Conservation (phyloP, 2,329 filamentous ascomycete species). For the Simplicillium sp. region DNA sequence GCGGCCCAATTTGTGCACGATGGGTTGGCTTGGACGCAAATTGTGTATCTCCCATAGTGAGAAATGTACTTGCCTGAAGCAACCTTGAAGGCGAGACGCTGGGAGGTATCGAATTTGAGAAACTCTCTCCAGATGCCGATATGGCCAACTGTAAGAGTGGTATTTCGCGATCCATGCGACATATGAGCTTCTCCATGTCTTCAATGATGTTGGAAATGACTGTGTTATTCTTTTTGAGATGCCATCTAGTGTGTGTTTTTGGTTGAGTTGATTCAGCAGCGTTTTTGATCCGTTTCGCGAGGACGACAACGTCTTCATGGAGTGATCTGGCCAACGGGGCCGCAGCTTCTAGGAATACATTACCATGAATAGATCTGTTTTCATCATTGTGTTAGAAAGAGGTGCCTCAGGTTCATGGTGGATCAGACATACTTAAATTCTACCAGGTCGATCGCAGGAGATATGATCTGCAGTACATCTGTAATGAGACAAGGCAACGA, state of each 20-base stretch:
- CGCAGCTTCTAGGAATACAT: slow-evolving; percentile 66
- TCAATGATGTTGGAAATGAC: slow-evolving; percentile 33
- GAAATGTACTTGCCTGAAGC: slow-evolving; percentile 83
- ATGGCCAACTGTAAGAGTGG: slow-evolving; percentile 90
- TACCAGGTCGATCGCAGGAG: slow-evolving; percentile 84
- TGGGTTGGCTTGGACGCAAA: slow-evolving; percentile 56
- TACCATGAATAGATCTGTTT: slow-evolving; percentile 22
- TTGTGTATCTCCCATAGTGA: slow-evolving; percentile 78
- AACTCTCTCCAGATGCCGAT: slow-evolving; percentile 80
- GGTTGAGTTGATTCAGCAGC: slow-evolving; percentile 35
- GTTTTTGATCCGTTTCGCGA: slow-evolving; percentile 66
- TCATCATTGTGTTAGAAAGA: no score
- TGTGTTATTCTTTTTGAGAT: slow-evolving; percentile 40
- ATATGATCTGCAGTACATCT: slow-evolving; percentile 56
- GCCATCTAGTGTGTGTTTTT: slow-evolving; percentile 9
- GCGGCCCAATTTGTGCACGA: slow-evolving; percentile 75
- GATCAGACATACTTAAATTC: slow-evolving; percentile 62
- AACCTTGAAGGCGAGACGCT: slow-evolving; percentile 85
- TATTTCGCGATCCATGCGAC: slow-evolving; percentile 80
- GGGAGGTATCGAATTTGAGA: slow-evolving; percentile 69
- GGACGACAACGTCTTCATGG: slow-evolving; percentile 69
- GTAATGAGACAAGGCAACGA: slow-evolving; percentile 2
- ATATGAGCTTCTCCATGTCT: slow-evolving; percentile 67
- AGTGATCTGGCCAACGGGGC: slow-evolving; percentile 74
- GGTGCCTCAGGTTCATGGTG: no score